A percentile compares a stretch with the other conserved stretches of the same genome.
Evolutionary conservation across 2,329 filamentous ascomycete genomes (phyloP).

Genomic region (Ascochyta koolunga): DNA sequence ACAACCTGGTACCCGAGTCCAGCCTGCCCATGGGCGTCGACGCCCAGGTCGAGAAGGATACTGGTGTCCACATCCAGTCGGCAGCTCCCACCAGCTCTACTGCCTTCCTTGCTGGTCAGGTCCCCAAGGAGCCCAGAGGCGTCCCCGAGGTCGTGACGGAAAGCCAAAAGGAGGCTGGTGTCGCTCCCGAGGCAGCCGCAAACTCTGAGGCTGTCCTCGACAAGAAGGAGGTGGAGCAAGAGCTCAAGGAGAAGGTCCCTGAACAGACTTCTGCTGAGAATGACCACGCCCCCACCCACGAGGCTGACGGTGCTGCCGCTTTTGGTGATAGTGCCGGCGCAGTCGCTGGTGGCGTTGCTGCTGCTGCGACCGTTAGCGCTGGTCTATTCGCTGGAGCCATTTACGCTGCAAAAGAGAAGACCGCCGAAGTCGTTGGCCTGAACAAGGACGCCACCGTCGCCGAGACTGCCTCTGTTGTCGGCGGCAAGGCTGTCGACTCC

Average conservation of each 20-base stretch:
- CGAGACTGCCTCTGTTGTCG: constrained; percentile 26
- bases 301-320: constrained; percentile 24
- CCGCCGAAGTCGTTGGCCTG: constrained; percentile 48
- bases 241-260: constrained; percentile 71
- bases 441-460: constrained; percentile 47
- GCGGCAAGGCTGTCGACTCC: constrained; percentile 39
- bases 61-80: constrained; percentile 51
- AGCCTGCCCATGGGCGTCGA: constrained; percentile 71
- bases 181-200: constrained; percentile 71
- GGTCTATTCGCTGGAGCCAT: constrained; percentile 46
- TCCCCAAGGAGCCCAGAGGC: constrained; percentile 52
- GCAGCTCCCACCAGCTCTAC: constrained; percentile 54
- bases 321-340: constrained; percentile 20
- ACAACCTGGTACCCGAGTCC: constrained; percentile 79
- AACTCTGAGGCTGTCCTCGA: constrained; percentile 69
- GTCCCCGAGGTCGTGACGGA: constrained; percentile 70
- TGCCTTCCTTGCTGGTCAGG: constrained; percentile 52
- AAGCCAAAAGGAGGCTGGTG: constrained; percentile 70
- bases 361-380: constrained; percentile 50
- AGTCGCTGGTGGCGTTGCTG: constrained; percentile 36
- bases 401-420: constrained; percentile 41
- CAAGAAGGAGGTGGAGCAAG: constrained; percentile 73
- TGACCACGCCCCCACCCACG: constrained; percentile 12
- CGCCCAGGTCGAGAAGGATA: constrained; percentile 47
- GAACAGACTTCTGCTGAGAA: constrained; percentile 59